These are phyloP conservation scores for Lactarius hatsudake DNA, from an alignment of 768 basidiomycete genomes.

Conservation along the genomic window DNA sequence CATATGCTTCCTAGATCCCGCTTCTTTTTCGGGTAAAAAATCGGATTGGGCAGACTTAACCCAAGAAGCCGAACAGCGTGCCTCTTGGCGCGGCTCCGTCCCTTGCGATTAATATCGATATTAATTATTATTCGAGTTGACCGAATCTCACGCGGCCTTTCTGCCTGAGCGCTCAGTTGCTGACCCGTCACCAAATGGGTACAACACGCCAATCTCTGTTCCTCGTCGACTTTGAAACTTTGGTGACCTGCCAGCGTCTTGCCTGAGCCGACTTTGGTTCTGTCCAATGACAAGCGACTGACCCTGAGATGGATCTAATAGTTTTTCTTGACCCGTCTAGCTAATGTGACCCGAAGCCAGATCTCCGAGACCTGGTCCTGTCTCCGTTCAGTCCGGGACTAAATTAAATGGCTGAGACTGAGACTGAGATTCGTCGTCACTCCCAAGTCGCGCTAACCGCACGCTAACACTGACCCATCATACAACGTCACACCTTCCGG, in stretches of 20 bases:
- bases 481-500: slow-evolving; percentile 25
- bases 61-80: slow-evolving; percentile 8
- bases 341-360: slow-evolving; percentile 22
- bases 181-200: slow-evolving; percentile 1
- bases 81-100: not conserved
- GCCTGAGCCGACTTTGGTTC: not conserved
- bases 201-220: slow-evolving; percentile 2
- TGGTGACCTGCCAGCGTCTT: not conserved
- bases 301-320: not conserved
- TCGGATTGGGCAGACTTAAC: slow-evolving; percentile 15
- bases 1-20: slow-evolving; percentile 17
- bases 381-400: slow-evolving; percentile 20
- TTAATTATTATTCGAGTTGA: not conserved
- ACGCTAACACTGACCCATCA: slow-evolving; percentile 2
- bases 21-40: slow-evolving; percentile 11
- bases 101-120: not conserved
- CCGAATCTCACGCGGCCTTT: not conserved
- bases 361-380: slow-evolving; percentile 14
- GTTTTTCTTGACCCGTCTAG: not conserved
- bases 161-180: not conserved
- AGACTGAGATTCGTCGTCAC: slow-evolving; percentile 22
- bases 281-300: not conserved
- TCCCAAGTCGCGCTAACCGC: slow-evolving; percentile 14
- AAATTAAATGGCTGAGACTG: slow-evolving; percentile 9
- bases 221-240: not conserved